phyloP scores from a whole-genome alignment of 768 basidiomycete species.

The Hygrocybe coccinea region DNA sequence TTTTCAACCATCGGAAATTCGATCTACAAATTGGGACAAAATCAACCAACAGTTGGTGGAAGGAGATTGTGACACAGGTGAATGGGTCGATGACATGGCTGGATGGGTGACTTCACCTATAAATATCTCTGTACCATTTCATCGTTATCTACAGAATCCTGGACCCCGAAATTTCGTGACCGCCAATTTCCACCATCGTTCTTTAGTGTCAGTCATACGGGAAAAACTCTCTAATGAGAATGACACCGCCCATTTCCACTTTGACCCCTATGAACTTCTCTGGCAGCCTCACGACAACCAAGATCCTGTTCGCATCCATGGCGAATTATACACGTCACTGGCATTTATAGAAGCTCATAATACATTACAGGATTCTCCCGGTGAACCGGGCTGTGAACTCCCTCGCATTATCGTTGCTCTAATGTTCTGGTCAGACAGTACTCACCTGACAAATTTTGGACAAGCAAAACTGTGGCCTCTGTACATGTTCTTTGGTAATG shows the following conservation, averaged over 20 bases:
- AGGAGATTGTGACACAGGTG: neutral
- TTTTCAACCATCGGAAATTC: slow-evolving; percentile 7
- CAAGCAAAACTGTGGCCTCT: slow-evolving; percentile 10
- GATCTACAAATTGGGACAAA: slow-evolving; percentile 7
- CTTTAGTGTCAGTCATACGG: slow-evolving; percentile 13
- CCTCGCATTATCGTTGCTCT: slow-evolving; percentile 20
- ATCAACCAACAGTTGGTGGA: slow-evolving; percentile 7
- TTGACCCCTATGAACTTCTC: slow-evolving; percentile 9
- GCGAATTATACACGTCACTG: slow-evolving; percentile 17
- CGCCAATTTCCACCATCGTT: slow-evolving; percentile 12
- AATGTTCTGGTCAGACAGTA: slow-evolving; percentile 32
- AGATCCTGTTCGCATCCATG: slow-evolving; percentile 9
- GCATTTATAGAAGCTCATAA: slow-evolving; percentile 16
- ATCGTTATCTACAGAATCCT: neutral
- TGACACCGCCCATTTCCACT: slow-evolving; percentile 5
- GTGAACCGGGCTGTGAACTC: slow-evolving; percentile 13
- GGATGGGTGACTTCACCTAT: slow-evolving; percentile 11
- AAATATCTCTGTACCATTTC: slow-evolving; percentile 9
- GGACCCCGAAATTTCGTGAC: slow-evolving; percentile 5
- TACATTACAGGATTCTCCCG: slow-evolving; percentile 14
- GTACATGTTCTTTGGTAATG: slow-evolving; percentile 35
- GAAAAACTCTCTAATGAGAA: slow-evolving; percentile 9
- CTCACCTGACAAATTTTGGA: slow-evolving; percentile 8
- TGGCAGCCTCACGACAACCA: slow-evolving; percentile 1
- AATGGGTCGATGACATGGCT: slow-evolving; percentile 11